phyloP scores from a whole-genome alignment of 2,329 filamentous ascomycete genomes.

The Stylonectria norvegica region DNA sequence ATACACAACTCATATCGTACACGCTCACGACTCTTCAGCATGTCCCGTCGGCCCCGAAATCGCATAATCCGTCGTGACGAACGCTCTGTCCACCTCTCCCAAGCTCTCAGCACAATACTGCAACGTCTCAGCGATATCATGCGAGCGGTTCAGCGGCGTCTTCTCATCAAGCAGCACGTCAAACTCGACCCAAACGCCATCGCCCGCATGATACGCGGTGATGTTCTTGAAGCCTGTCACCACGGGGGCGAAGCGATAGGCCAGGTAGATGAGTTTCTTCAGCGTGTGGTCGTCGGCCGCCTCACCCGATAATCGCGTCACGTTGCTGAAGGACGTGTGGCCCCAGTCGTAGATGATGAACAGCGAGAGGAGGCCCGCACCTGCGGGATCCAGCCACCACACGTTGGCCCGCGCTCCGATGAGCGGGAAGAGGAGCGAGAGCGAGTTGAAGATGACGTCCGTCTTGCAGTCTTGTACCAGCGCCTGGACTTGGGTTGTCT shows the following conservation, averaged over 20 bases:
- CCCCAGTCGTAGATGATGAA: constrained; percentile 70
- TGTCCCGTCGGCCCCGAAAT: constrained; percentile 31
- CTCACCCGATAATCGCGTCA: constrained; percentile 31
- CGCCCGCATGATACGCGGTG: constrained; percentile 33
- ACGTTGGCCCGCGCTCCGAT: constrained; percentile 54
- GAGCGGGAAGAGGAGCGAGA: constrained; percentile 82
- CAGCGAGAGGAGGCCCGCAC: constrained; percentile 59
- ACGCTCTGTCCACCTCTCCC: constrained; percentile 30
- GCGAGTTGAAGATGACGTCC: constrained; percentile 83
- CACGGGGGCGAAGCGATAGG: constrained; percentile 32
- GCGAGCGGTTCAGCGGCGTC: constrained; percentile 29
- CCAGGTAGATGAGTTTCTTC: constrained; percentile 32
- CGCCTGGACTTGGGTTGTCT: constrained; percentile 79
- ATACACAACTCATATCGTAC: no score
- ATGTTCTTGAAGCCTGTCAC: constrained; percentile 34
- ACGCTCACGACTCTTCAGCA: constrained; percentile 27
- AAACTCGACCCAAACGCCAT: constrained; percentile 34
- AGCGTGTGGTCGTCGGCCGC: constrained; percentile 28
- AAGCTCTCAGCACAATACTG: constrained; percentile 35
- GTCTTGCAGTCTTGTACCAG: constrained; percentile 49
- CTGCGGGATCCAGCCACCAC: constrained; percentile 65
- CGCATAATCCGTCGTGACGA: constrained; percentile 35
- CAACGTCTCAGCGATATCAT: constrained; percentile 34
- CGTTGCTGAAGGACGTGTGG: constrained; percentile 42
- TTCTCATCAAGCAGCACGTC: constrained; percentile 31